Conservation (phyloP, 345 rosid species). For the Boechera retrofracta region DNA sequence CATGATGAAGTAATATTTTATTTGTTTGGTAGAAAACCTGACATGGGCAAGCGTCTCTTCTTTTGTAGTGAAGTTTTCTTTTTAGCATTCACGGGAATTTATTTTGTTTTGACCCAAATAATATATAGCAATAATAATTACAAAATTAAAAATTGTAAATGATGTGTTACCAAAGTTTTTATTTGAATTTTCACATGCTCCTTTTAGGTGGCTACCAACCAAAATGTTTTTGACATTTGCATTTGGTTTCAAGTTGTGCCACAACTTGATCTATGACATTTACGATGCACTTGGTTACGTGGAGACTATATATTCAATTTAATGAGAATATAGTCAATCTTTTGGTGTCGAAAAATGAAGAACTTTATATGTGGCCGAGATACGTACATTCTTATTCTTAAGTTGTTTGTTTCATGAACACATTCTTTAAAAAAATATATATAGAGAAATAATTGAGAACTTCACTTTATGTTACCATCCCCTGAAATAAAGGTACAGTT, state of each 20-base stretch:
- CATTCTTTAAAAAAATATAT: too few relatives aligned
- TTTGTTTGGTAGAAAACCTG: conserved; percentile 33
- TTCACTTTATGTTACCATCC: conserved; percentile 4
- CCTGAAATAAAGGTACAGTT: background rate
- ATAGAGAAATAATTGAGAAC: background rate
- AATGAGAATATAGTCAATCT: conserved; percentile 18
- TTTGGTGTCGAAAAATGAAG: conserved; percentile 10
- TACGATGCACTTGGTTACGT: background rate
- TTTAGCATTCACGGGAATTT: background rate
- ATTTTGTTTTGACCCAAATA: conserved; percentile 11
- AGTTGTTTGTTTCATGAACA: background rate
- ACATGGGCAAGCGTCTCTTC: conserved; percentile 1
- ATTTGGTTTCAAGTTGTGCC: conserved; percentile 21
- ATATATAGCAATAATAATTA: background rate
- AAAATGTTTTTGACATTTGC: conserved; percentile 29
- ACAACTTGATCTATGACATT: conserved; percentile 15
- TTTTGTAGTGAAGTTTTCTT: background rate
- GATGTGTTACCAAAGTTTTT: conserved; percentile 14
- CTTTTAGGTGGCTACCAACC: conserved; percentile 42
- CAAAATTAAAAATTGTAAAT: background rate
- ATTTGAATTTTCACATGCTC: conserved; percentile 26
- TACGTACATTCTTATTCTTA: background rate
- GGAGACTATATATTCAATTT: conserved; percentile 23
- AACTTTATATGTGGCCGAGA: background rate
- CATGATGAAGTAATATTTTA: conserved; percentile 24